Evolutionary conservation across 192 early-diverging fungal genomes (phyloP).

Genomic region (Coemansia sp.): DNA sequence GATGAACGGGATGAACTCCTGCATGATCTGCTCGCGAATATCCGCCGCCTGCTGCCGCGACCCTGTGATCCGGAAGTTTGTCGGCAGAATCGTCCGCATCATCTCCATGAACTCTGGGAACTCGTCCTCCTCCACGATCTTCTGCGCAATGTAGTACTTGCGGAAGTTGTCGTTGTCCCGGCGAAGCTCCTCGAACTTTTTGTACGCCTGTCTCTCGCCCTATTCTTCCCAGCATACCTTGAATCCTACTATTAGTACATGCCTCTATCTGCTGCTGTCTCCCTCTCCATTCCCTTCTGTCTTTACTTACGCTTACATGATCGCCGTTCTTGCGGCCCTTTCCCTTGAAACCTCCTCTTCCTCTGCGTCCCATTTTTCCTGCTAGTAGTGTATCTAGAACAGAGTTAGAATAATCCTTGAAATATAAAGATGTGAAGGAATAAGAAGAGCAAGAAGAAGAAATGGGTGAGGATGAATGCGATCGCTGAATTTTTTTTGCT

Average conservation of each 20-base stretch:
- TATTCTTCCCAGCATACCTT: background rate
- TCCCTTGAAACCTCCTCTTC: slow-evolving; percentile 14
- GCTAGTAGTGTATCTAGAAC: background rate
- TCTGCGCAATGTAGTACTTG: slow-evolving; percentile 52
- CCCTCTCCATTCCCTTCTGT: background rate
- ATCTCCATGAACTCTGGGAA: slow-evolving; percentile 71
- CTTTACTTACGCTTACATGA: slow-evolving; percentile 39
- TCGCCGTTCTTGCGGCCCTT: slow-evolving; percentile 5
- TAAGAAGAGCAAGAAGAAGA: background rate
- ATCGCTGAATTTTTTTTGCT: background rate
- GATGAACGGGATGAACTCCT: slow-evolving; percentile 63
- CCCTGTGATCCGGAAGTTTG: slow-evolving; percentile 93
- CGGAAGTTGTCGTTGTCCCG: slow-evolving; percentile 53
- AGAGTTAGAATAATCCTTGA: no score
- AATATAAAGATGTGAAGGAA: no score
- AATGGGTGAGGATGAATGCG: no score
- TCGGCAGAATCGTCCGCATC: slow-evolving; percentile 77
- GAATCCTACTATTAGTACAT: background rate
- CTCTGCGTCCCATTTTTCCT: slow-evolving; percentile 3
- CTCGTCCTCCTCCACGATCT: slow-evolving; percentile 78
- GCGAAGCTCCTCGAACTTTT: slow-evolving; percentile 45
- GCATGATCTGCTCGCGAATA: slow-evolving; percentile 55
- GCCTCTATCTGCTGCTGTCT: background rate
- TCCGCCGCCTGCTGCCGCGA: slow-evolving; percentile 60
- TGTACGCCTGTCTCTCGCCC: slow-evolving; percentile 47